phyloP scores from a whole-genome alignment of 495 filamentous ascomycete genomes.

The Penicillium ucsense region DNA sequence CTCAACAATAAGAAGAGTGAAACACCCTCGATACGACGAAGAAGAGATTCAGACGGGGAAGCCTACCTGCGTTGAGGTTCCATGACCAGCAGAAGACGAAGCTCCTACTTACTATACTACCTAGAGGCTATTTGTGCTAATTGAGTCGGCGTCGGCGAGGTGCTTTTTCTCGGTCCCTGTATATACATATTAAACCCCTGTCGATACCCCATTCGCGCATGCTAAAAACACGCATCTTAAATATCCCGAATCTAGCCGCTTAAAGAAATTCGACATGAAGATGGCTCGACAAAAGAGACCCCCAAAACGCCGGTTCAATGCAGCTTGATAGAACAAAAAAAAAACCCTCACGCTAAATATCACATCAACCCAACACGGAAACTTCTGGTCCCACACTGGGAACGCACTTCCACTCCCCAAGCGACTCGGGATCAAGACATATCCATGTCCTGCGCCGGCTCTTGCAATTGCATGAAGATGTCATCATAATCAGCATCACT shows the following conservation, averaged over 20 bases:
- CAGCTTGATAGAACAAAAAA: too few relatives aligned
- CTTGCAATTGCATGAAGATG: conserved; percentile 36
- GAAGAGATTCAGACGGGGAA: background rate
- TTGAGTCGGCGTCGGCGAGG: background rate
- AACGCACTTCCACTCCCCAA: too few relatives aligned
- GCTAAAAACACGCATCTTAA: background rate
- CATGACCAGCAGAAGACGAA: too few relatives aligned
- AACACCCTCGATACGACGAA: background rate
- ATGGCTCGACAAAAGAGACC: too few relatives aligned
- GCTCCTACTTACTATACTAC: too few relatives aligned
- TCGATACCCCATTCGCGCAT: conserved; percentile 14
- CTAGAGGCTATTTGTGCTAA: background rate
- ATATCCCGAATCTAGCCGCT: conserved; percentile 8
- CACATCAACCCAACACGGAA: too few relatives aligned
- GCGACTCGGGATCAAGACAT: conserved; percentile 20
- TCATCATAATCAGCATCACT: conserved; percentile 50
- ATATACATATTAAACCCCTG: conserved; percentile 16
- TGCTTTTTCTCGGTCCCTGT: conserved; percentile 13
- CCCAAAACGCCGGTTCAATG: too few relatives aligned
- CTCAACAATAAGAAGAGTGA: conserved; percentile 25
- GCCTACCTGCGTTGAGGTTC: too few relatives aligned
- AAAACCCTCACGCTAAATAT: too few relatives aligned
- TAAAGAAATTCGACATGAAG: conserved; percentile 5
- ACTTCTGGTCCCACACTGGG: too few relatives aligned
- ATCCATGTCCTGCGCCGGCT: conserved; percentile 31